Conservation (phyloP, 768 basidiomycete species). For the Tephrocybe rancida region DNA sequence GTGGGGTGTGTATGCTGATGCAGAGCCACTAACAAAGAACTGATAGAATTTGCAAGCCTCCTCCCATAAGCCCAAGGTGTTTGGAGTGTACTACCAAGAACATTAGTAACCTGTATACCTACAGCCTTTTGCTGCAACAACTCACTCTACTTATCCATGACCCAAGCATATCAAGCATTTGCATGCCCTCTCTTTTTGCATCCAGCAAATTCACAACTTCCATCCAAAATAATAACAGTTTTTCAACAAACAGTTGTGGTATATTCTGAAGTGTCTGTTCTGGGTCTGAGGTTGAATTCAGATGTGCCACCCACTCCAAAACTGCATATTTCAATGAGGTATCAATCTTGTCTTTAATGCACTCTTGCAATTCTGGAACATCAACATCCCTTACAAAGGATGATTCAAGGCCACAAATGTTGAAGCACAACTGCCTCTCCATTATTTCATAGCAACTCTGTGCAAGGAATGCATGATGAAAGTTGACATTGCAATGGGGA, state of each 20-base stretch:
- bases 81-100: neutral
- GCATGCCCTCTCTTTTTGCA: neutral
- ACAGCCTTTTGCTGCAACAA: neutral
- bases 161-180: neutral
- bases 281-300: neutral
- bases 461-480: too few relatives aligned
- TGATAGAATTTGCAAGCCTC: too few relatives aligned
- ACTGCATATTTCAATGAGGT: neutral
- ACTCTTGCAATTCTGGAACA: neutral
- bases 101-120: neutral
- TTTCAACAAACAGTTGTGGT: neutral
- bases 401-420: too few relatives aligned
- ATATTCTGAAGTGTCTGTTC: neutral
- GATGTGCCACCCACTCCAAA: neutral
- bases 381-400: neutral
- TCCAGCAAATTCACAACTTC: too few relatives aligned
- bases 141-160: neutral
- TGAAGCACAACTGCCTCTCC: too few relatives aligned
- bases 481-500: neutral
- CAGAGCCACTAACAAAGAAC: too few relatives aligned
- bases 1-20: too few relatives aligned
- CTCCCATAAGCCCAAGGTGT: neutral
- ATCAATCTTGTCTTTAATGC: neutral
- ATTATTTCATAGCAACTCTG: too few relatives aligned
- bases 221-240: too few relatives aligned